Base-by-base conservation (phyloP, 1,139 yeast species). In the Nakaseomyces kungkrabaensis region DNA sequence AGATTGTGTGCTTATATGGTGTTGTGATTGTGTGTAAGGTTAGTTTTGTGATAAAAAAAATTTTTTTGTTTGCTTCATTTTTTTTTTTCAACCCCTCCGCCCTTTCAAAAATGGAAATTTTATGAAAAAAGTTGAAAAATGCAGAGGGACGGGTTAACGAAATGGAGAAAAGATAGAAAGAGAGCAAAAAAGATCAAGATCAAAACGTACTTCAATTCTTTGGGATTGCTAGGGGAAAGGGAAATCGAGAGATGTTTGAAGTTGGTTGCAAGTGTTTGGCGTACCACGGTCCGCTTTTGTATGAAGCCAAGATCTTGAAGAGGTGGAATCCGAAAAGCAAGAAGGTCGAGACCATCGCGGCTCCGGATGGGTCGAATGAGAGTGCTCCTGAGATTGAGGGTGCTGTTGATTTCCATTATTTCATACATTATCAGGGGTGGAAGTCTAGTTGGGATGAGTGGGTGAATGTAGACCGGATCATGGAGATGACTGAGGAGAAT, bases 371-470 rank as follows among this genome's bases (percentile, higher is more conserved):
- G 42, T 48, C 37, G 5, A 56, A 51, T 42, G 55, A 56, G 13
- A 54, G 68, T 43, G 66, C 81, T 34, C 83, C 88, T 1, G 69
- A 63, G 13, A 6, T 27, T 8, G 75, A 71, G 3, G 62, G 76
- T 37, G 60, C 59, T 36, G 66, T 65, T 31, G 60, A 69, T 48
- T 65, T 71, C 50, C 74, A 81, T 51, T 90, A 79, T 66, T 82
- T 73, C 56, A 79, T 92, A 8, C 98, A 92, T 64, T 92, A 92
- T 68, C 86, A 83, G 60, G 97, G 98, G 2, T 92, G 98, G 98
- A 92, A 89, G 61, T 69, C 82, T 24, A 82, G 90, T 55, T 90
- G 97, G 97, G 97, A 92, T 65, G 98, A 92, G 66, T 92, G 98
- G 98, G 95, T 92, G 0, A 76, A 79, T 0, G 68, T 69, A 8